Base-by-base conservation (phyloP, 2,329 filamentous ascomycete genomes). In the Basipetospora chlamydospora region DNA sequence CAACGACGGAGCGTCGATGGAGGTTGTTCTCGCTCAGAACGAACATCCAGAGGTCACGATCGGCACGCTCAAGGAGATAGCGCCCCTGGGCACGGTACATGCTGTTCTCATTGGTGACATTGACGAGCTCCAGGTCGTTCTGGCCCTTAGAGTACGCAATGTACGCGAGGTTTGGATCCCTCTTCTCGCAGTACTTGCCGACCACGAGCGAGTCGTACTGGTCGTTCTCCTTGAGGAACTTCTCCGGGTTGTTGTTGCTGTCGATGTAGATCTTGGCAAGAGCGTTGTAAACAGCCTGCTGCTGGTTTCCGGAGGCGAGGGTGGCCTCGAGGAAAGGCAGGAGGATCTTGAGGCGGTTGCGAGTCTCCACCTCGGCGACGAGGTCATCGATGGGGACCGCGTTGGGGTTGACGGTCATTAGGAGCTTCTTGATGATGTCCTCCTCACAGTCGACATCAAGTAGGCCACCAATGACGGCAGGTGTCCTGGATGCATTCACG, bases 211-310 rank as follows among this genome's bases (percentile, higher is more conserved):
- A 85, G 53, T 98, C 90, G 47, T 98, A 98, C 55, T 90, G 76
- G 51, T 95, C 85, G 53, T 98, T 98, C 62, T 95, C 85, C 64
- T 90, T 93, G 36, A 98, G 66, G 66, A 98, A 98, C 54, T 84
- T 83, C 68, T 98, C 90, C 0, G 90, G 90, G 55, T 95, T 86
- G 63, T 95, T 94, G 70, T 98, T 98, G 47, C 77, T 86, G 60
- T 98, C 90, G 40, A 98, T 98, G 63, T 98, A 98, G 48, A 98
- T 98, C 73, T 98, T 98, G 35, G 90, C 90, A 21, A 98, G 70
- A 6, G 90, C 92, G 47, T 98, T 96, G 70, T 82, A 96, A 13
- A 98, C 83, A 30, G 88, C 92, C 56, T 93, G 86, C 58, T 98
- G 87, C 57, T 93, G 82, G 61, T 94, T 95, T 30, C 90, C 90